Evolutionary conservation across 768 basidiomycete genomes (phyloP).

Genomic region (Lactarius trivialis): DNA sequence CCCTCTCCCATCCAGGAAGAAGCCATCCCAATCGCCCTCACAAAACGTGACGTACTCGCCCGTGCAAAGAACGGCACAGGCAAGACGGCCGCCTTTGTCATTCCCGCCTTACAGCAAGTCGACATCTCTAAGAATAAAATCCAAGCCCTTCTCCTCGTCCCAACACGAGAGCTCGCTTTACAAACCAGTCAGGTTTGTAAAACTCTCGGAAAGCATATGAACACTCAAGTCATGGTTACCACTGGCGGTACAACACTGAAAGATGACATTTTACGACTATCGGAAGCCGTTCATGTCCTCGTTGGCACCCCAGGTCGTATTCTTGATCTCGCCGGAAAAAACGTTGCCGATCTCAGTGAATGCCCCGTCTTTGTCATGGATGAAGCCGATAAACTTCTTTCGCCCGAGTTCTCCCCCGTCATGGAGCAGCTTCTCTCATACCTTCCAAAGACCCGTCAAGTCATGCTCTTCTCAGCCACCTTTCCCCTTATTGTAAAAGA

Average conservation of each 20-base stretch:
- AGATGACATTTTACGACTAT: slow-evolving; percentile 92
- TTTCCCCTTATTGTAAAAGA: slow-evolving; percentile 99
- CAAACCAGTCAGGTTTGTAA: slow-evolving; percentile 99
- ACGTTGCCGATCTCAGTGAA: slow-evolving; percentile 86
- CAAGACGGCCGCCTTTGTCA: slow-evolving; percentile 98
- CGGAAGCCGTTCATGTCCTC: slow-evolving; percentile 88
- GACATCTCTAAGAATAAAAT: slow-evolving; percentile 81
- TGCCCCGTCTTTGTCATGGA: slow-evolving; percentile 99
- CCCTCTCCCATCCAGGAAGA: slow-evolving; percentile 99
- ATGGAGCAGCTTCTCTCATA: slow-evolving; percentile 92
- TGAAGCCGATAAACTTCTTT: slow-evolving; percentile 96
- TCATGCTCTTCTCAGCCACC: slow-evolving; percentile 98
- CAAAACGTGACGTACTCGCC: slow-evolving; percentile 89
- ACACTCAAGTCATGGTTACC: slow-evolving; percentile 96
- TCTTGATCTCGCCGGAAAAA: slow-evolving; percentile 88
- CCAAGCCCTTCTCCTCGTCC: slow-evolving; percentile 93
- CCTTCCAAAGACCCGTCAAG: slow-evolving; percentile 81
- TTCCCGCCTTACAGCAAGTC: slow-evolving; percentile 91
- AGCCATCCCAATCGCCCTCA: slow-evolving; percentile 91
- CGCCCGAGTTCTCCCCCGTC: slow-evolving; percentile 95
- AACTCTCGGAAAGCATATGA: slow-evolving; percentile 93
- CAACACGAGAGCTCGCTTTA: slow-evolving; percentile 96
- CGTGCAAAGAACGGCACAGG: slow-evolving; percentile 97
- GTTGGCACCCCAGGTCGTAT: slow-evolving; percentile 97
- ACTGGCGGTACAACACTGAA: slow-evolving; percentile 97